These are phyloP conservation scores for Candida gorgasii DNA, from an alignment of 805 yeast genomes.

Conservation along the genomic window DNA sequence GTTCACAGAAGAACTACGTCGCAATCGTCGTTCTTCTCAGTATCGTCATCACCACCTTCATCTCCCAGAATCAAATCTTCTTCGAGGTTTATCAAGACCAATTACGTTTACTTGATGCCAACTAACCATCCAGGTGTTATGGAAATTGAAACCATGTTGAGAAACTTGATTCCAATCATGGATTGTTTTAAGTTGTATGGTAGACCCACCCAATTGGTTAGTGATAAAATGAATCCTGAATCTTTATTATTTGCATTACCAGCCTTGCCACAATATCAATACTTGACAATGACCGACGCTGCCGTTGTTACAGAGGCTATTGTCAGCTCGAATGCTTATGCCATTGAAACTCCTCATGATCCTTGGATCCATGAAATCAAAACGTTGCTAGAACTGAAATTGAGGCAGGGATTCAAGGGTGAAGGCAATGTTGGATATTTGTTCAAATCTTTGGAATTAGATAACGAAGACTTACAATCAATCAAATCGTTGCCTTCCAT, in stretches of 20 bases:
- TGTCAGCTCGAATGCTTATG: slow-evolving; percentile 22
- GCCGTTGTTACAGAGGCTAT: slow-evolving; percentile 22
- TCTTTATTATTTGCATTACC: slow-evolving; percentile 78
- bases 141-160: slow-evolving; percentile 69
- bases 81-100: slow-evolving; percentile 21
- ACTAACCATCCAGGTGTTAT: slow-evolving; percentile 70
- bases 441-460: slow-evolving; percentile 22
- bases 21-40: slow-evolving; percentile 18
- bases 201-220: slow-evolving; percentile 69
- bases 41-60: slow-evolving; percentile 18
- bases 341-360: slow-evolving; percentile 23
- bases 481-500: slow-evolving; percentile 15
- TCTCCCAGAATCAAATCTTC: slow-evolving; percentile 21
- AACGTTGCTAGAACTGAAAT: slow-evolving; percentile 13
- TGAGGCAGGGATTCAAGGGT: slow-evolving; percentile 31
- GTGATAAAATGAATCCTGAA: slow-evolving; percentile 65
- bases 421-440: slow-evolving; percentile 36
- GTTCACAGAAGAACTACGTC: slow-evolving; percentile 16
- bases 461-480: slow-evolving; percentile 15
- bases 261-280: slow-evolving; percentile 66
- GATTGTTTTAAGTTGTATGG: slow-evolving; percentile 75
- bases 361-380: slow-evolving; percentile 30
- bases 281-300: slow-evolving; percentile 32
- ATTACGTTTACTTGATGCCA: slow-evolving; percentile 67
- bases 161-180: slow-evolving; percentile 67